These are phyloP conservation scores for Colletotrichum aenigma DNA, from an alignment of 2,329 filamentous ascomycete species.

Conservation along the genomic window DNA sequence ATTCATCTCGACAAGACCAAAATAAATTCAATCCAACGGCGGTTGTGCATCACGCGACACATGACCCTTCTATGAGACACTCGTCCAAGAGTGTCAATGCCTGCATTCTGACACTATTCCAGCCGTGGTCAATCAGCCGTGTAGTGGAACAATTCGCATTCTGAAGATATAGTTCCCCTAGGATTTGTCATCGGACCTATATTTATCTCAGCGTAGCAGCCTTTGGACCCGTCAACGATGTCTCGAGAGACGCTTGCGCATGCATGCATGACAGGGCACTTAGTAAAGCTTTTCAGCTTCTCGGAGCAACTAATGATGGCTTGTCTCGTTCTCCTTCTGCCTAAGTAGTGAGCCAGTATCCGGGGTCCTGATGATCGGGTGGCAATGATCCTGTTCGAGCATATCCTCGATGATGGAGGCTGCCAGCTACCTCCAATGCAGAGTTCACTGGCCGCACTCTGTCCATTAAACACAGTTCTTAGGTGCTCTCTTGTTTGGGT, in stretches of 20 bases:
- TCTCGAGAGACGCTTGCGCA: neutral
- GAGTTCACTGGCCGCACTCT: neutral
- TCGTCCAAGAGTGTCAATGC: neutral
- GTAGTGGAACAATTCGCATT: rapidly evolving
- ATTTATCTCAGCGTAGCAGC: neutral
- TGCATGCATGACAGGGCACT: neutral
- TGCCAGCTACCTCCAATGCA: neutral
- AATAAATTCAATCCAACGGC: neutral
- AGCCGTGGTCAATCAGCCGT: too few species aligned
- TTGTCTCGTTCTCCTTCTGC: too few species aligned
- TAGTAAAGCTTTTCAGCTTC: neutral
- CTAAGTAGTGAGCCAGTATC: neutral
- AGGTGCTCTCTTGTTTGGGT: rapidly evolving
- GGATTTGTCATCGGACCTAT: rapidly evolving
- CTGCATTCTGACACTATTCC: neutral
- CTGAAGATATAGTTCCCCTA: too few species aligned
- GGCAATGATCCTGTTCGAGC: neutral
- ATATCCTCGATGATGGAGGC: neutral
- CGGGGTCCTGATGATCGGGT: neutral
- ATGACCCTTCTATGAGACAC: neutral
- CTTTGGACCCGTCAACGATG: neutral
- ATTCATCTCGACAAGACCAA: too few species aligned
- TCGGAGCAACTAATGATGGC: neutral
- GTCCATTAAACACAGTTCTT: neutral
- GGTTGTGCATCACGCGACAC: neutral